phyloP scores from a whole-genome alignment of 2,329 filamentous ascomycete genomes.

The Monosporascus ibericus region DNA sequence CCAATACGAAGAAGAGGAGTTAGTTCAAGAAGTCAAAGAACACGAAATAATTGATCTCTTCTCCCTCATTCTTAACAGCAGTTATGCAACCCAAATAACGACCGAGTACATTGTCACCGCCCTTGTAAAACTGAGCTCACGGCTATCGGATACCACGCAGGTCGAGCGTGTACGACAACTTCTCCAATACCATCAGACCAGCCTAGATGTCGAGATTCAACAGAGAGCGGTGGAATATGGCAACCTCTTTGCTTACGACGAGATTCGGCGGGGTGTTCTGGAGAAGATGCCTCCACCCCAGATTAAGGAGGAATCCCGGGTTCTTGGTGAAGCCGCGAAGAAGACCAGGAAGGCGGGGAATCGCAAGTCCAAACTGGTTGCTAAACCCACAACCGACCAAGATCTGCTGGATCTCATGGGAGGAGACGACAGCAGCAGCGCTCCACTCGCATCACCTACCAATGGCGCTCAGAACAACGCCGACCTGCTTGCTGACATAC shows the following conservation, averaged over 20 bases:
- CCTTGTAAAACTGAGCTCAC: conserved; percentile 88
- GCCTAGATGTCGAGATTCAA: conserved; percentile 91
- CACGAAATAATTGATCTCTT: conserved; percentile 92
- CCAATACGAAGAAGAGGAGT: conserved; percentile 89
- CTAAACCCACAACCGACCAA: conserved; percentile 76
- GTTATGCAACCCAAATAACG: conserved; percentile 83
- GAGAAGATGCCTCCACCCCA: conserved; percentile 98
- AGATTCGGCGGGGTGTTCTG: conserved; percentile 80
- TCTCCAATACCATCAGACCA: conserved; percentile 71
- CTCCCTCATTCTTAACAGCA: conserved; percentile 85
- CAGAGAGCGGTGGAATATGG: conserved; percentile 93
- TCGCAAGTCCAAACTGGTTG: conserved; percentile 63
- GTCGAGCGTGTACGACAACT: conserved; percentile 78
- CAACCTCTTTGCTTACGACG: conserved; percentile 87
- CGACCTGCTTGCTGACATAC: conserved; percentile 85
- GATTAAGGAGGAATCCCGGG: conserved; percentile 90
- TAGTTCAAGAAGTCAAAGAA: conserved; percentile 75
- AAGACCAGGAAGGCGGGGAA: conserved; percentile 63
- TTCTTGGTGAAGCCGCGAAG: conserved; percentile 74
- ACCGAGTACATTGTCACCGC: conserved; percentile 96
- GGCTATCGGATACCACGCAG: conserved; percentile 77
- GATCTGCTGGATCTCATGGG: conserved; percentile 94
- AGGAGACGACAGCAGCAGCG: conserved; percentile 48
- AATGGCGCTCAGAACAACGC: conserved; percentile 63
- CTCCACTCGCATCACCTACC: conserved; percentile 51